phyloP scores from a whole-genome alignment of 345 rosid species.

The Moricandia moricandioides region DNA sequence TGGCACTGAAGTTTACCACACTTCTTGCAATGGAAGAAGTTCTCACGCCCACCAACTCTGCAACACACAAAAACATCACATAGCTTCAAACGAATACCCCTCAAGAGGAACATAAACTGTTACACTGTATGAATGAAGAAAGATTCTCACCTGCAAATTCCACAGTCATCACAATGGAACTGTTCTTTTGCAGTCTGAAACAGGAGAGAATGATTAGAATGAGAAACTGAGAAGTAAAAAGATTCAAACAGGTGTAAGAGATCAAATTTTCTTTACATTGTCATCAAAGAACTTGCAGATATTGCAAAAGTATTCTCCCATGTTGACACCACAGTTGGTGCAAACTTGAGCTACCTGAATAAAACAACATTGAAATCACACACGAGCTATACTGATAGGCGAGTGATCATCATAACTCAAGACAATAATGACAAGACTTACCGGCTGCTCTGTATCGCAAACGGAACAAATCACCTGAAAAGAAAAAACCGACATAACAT shows the following conservation, averaged over 20 bases:
- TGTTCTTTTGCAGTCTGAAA: conserved; percentile 67
- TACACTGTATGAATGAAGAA: not conserved
- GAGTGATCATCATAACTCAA: conserved; percentile 4
- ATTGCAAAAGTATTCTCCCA: conserved; percentile 95
- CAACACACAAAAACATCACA: not conserved
- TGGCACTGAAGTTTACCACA: conserved; percentile 56
- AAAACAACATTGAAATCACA: conserved; percentile 7
- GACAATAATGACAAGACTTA: conserved; percentile 31
- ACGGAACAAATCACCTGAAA: conserved; percentile 84
- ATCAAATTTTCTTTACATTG: conserved; percentile 45
- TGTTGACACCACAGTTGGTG: conserved; percentile 91
- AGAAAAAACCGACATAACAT: not conserved
- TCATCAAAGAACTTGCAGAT: conserved; percentile 94
- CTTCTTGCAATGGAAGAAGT: conserved; percentile 84
- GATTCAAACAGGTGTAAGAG: not conserved
- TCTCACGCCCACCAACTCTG: conserved; percentile 89
- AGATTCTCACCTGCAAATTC: conserved; percentile 74
- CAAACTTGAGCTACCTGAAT: conserved; percentile 71
- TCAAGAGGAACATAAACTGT: not conserved
- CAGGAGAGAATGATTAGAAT: not conserved
- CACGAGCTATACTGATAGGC: not conserved
- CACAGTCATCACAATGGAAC: conserved; percentile 95
- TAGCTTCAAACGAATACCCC: not conserved
- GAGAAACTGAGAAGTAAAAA: not conserved
- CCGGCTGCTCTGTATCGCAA: conserved; percentile 98